Evolutionary conservation across 495 filamentous ascomycete species (phyloP).

Genomic region (Lepraria neglecta): DNA sequence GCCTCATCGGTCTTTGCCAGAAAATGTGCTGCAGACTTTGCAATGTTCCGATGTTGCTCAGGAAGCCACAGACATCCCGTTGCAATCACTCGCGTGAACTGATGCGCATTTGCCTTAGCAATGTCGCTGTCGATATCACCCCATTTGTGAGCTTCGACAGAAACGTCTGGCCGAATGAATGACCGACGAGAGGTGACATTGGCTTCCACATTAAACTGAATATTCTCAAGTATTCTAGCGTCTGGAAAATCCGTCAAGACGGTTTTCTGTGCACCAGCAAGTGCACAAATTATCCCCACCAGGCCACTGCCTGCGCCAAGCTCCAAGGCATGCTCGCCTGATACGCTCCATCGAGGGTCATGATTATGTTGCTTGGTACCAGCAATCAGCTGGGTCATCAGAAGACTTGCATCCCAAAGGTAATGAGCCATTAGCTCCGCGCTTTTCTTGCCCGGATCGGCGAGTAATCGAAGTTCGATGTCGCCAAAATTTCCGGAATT

Average conservation of each 20-base stretch:
- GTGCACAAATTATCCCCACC: not conserved
- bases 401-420: constrained; percentile 1
- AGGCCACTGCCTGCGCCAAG: not conserved
- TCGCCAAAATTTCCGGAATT: not conserved
- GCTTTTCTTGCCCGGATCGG: not conserved
- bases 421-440: not conserved
- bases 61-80: not conserved
- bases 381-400: not conserved
- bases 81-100: not conserved
- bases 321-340: not conserved
- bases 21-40: not conserved
- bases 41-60: not conserved
- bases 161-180: not conserved
- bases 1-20: not conserved
- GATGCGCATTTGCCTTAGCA: not conserved
- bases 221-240: not conserved
- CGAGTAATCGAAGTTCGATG: not conserved
- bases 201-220: not conserved
- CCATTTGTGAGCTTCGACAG: constrained; percentile 4
- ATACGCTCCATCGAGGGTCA: not conserved
- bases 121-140: not conserved
- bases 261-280: not conserved
- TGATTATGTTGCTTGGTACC: not conserved
- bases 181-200: not conserved
- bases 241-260: not conserved